phyloP scores from a whole-genome alignment of 306 rosid genomes.

The Glycine tomentella region DNA sequence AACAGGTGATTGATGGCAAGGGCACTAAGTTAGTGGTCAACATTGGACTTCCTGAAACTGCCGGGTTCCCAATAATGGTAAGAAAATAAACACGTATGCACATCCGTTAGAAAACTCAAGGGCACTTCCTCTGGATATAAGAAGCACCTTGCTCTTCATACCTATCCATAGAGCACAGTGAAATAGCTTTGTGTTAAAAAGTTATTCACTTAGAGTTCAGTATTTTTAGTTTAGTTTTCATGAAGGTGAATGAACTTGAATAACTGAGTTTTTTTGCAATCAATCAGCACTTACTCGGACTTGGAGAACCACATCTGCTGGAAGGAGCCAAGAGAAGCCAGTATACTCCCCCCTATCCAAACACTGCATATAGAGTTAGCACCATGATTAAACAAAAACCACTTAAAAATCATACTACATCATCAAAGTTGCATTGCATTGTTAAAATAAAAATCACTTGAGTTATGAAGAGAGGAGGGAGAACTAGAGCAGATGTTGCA shows the following conservation, averaged over 20 bases:
- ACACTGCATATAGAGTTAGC: slow-evolving; percentile 65
- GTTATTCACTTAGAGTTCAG: slow-evolving; percentile 10
- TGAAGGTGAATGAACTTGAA: background rate
- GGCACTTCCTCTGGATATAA: slow-evolving; percentile 93
- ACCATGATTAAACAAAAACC: slow-evolving; percentile 26
- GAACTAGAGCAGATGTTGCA: slow-evolving; percentile 2
- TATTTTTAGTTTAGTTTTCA: background rate
- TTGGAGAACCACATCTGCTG: slow-evolving; percentile 91
- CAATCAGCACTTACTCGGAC: slow-evolving; percentile 73
- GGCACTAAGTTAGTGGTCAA: slow-evolving; percentile 6
- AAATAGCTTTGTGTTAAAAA: background rate
- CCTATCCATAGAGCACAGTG: slow-evolving; percentile 55
- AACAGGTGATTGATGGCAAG: slow-evolving; percentile 34
- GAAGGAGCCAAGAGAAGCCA: slow-evolving; percentile 99
- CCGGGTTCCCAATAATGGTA: slow-evolving; percentile 7
- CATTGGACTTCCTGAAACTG: slow-evolving; percentile 20
- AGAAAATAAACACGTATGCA: slow-evolving; percentile 38
- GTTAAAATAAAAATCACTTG: slow-evolving; percentile 20
- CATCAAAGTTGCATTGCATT: background rate
- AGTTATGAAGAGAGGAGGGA: background rate
- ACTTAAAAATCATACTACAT: background rate
- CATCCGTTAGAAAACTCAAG: slow-evolving; percentile 50
- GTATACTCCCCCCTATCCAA: slow-evolving; percentile 98
- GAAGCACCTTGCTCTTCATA: slow-evolving; percentile 99
- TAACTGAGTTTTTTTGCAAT: background rate